Evolutionary conservation across 768 basidiomycete species (phyloP).

Genomic region (Kwoniella sp.): DNA sequence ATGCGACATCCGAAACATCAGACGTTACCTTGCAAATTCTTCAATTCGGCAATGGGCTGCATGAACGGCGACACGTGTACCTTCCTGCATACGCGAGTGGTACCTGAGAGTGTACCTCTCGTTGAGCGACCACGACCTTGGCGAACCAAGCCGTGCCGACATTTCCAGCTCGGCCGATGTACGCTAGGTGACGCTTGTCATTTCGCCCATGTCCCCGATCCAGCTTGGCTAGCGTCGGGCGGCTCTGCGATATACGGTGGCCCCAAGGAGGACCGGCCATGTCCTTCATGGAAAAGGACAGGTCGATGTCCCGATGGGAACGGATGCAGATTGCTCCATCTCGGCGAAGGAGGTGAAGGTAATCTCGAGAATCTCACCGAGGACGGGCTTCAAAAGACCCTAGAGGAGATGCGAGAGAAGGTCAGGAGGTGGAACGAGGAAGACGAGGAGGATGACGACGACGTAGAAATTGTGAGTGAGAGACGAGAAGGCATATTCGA

Average conservation of each 20-base stretch:
- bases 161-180: conserved; percentile 49
- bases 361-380: conserved; percentile 26
- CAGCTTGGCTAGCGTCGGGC: conserved; percentile 20
- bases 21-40: conserved; percentile 49
- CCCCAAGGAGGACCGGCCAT: background rate
- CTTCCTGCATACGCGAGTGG: conserved; percentile 51
- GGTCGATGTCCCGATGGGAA: conserved; percentile 2
- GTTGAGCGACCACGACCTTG: conserved; percentile 51
- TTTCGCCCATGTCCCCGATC: conserved; percentile 51
- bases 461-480: conserved; percentile 53
- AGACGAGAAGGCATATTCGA: too few species aligned
- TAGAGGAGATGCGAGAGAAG: conserved; percentile 22
- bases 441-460: conserved; percentile 48
- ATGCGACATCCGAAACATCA: conserved; percentile 23
- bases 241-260: background rate
- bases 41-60: conserved; percentile 52
- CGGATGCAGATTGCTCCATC: background rate
- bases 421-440: conserved; percentile 15
- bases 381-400: conserved; percentile 21
- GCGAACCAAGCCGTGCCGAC: conserved; percentile 48
- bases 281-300: background rate
- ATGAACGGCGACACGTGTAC: conserved; percentile 39
- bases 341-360: conserved; percentile 1
- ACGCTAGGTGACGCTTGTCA: conserved; percentile 52
- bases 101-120: conserved; percentile 40